Conservation (phyloP, 108 stramenopile species). For the Cylindrotheca closterium region DNA sequence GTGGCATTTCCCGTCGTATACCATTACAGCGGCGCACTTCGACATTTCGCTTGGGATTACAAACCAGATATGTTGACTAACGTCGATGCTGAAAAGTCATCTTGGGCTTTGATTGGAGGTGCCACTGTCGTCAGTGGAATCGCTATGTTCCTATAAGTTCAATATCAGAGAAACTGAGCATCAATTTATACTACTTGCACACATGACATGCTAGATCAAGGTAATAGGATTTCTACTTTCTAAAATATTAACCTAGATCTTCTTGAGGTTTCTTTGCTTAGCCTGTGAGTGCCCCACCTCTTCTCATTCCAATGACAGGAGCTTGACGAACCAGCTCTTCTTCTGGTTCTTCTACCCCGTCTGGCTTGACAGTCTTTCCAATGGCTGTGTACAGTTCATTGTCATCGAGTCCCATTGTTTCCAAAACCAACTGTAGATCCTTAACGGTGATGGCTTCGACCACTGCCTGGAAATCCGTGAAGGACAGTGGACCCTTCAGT, state of each 20-base stretch:
- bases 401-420: constrained; percentile 75
- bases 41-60: constrained; percentile 84
- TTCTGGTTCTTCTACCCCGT: constrained; percentile 51
- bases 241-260: no score
- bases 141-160: constrained; percentile 43
- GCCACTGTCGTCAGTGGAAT: constrained; percentile 50
- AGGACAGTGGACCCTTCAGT: constrained; percentile 86
- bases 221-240: no score
- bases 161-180: no score
- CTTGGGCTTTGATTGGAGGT: constrained; percentile 56
- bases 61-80: constrained; percentile 66
- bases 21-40: constrained; percentile 87
- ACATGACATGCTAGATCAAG: no score
- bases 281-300: constrained; percentile 79
- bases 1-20: constrained; percentile 91
- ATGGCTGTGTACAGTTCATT: constrained; percentile 82
- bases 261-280: no score
- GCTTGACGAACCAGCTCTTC: constrained; percentile 69
- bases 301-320: constrained; percentile 84
- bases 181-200: no score
- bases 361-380: constrained; percentile 77
- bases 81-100: constrained; percentile 70
- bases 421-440: constrained; percentile 85
- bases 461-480: constrained; percentile 89
- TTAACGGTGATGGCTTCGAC: constrained; percentile 84